Conservation (phyloP, 2,329 filamentous ascomycete species). For the Fusarium zealandicum region DNA sequence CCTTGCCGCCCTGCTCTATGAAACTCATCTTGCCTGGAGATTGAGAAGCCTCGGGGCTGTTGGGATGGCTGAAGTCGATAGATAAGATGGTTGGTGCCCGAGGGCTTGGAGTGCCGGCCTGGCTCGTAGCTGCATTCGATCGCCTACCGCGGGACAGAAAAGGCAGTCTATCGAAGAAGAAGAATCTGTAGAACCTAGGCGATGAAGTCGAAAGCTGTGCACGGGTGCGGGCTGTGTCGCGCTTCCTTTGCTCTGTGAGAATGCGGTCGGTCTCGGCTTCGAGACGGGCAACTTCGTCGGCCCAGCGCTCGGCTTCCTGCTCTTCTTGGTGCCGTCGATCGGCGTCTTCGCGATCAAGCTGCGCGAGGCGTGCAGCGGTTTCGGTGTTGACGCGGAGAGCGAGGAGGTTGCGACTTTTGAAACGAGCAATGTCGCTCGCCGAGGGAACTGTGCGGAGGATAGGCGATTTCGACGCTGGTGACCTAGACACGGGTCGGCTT, state of each 20-base stretch:
- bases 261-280: constrained; percentile 58
- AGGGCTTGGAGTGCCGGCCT: constrained; percentile 46
- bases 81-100: constrained; percentile 47
- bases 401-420: constrained; percentile 34
- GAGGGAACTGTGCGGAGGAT: constrained; percentile 28
- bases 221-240: constrained; percentile 56
- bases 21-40: constrained; percentile 46
- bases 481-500: constrained; percentile 9
- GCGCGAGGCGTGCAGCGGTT: constrained; percentile 28
- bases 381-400: constrained; percentile 34
- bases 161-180: constrained; percentile 58
- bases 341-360: constrained; percentile 28
- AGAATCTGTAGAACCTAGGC: constrained; percentile 44
- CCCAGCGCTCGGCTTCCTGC: constrained; percentile 43
- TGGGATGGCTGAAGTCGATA: constrained; percentile 44
- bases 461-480: constrained; percentile 10
- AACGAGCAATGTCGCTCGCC: constrained; percentile 34
- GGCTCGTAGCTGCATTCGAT: constrained; percentile 45
- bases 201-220: constrained; percentile 50
- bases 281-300: constrained; percentile 52
- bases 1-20: constrained; percentile 55
- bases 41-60: constrained; percentile 43
- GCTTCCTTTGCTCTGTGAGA: constrained; percentile 58
- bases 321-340: constrained; percentile 26
- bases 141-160: constrained; percentile 54